Evolutionary conservation across 768 basidiomycete genomes (phyloP), one percentile per base, ranked within the genome.

Genomic region (Tricholoma hemisulphureum): DNA sequence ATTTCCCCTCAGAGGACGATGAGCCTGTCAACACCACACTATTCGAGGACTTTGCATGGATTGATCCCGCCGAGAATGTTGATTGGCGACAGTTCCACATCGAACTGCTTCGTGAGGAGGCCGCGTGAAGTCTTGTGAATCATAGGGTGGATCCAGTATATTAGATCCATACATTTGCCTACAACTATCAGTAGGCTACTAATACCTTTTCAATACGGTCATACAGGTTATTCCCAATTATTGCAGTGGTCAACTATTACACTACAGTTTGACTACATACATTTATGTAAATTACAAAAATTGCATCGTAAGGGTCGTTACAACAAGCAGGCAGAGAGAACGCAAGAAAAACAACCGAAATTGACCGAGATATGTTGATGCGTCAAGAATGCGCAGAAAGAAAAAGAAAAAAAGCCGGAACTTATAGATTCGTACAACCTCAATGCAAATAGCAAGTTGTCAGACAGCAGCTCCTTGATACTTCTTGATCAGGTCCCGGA

Each of bases 401-500:
- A 45, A 21, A 31, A 23, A 58, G 26, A 29, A 55, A 43, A 57
- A 31, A 46, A n/a, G 55, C 23, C 24, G 20, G 41, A 18, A 43
- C 26, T 20, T 48, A 46, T 43, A n/a, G 16, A 28, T 48, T 3
- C n/a, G 14, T 14, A n/a, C 45, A 10, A n/a, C n/a, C n/a, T n/a
- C n/a, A n/a, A n/a, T n/a, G n/a, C n/a, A 23, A 32, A 14, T 18
- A 46, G 29, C 39, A 43, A 18, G n/a, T 28, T 28, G 23, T 18
- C 24, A 49, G 16, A 11, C 41, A 29, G 32, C 39, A 70, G 69
- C 46, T 24, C 77, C 77, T 71, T 93, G 90, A 67, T 91, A 93
- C 65, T 90, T 88, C 81, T 85, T 87, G 68, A 92, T 92, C 60
- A 92, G 74, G 71, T 91, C 89, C 56, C 88, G 76, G 62, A 92